Base-by-base conservation (phyloP, 768 basidiomycete species). In the Tulasnella sp. region DNA sequence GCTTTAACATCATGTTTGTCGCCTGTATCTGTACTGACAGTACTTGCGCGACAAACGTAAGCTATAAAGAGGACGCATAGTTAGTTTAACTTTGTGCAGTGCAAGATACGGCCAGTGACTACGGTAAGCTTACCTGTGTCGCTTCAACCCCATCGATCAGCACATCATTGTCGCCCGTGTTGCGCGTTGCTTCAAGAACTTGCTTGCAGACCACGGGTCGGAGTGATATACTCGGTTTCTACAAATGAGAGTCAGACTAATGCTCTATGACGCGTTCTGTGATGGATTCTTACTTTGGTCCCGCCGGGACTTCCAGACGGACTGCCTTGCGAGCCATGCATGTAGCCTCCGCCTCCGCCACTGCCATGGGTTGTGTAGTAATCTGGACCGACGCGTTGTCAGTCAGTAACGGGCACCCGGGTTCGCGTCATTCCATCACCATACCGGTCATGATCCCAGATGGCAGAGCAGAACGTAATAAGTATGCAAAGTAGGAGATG, bases 121-220 rank as follows among this genome's bases (percentile, higher is more conserved):
- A n/a, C n/a, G n/a, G n/a, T n/a, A n/a, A 1, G 64, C 74, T 62
- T 64, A 89, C 94, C 70, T 90, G 88, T 50, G 86, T 86, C 60
- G 93, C 76, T 63, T 93, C 87, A 3, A 77, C 72, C 27, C 83
- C 86, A 60, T 92, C 92, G 32, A 98, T 75, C 61, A 77, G 76
- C 83, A 91, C 96, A 60, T 94, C 90, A 1, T 88, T 85, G 65
- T 97, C 94, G 1, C 85, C 77, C 68, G 4, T 84, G 77, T 74
- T 94, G 92, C 34, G 34, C n/a, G 73, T 77, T 1, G 93, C 86
- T 64, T 80, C 78, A 34, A 75, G 68, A 47, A 96, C 76, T 68
- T 95, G 92, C 53, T 80, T 77, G 65, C 87, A 78, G 2, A 86
- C 90, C 52, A 90, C 78, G 3, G 91, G 89, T 34, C 91, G 77